phyloP scores from a whole-genome alignment of 2,329 filamentous ascomycete species.

The Aureobasidium pullulans region DNA sequence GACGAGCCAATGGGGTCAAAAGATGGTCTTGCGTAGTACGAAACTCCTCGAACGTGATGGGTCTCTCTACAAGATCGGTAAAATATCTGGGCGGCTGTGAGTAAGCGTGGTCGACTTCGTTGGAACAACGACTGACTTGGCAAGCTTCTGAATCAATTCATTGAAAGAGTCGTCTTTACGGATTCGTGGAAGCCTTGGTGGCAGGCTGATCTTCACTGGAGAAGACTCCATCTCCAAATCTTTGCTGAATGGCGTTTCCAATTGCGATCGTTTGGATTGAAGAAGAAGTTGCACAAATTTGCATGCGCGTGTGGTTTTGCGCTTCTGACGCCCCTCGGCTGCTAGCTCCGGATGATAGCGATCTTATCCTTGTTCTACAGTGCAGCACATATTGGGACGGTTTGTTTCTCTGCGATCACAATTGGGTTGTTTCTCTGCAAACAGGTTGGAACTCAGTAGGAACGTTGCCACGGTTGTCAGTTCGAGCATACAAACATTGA shows the following conservation, averaged over 20 bases:
- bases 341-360: neutral
- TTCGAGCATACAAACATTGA: neutral
- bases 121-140: conserved; percentile 41
- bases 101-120: conserved; percentile 1
- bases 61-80: conserved; percentile 53
- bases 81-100: conserved; percentile 48
- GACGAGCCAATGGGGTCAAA: conserved; percentile 55
- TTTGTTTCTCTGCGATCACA: too few species aligned
- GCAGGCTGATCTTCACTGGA: neutral
- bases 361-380: neutral
- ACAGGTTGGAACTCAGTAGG: too few species aligned
- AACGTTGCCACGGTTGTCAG: too few species aligned
- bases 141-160: conserved; percentile 59
- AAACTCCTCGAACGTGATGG: conserved; percentile 67
- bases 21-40: conserved; percentile 53
- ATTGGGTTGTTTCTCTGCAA: too few species aligned
- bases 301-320: neutral
- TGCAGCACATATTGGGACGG: neutral
- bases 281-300: neutral
- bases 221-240: neutral
- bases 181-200: conserved; percentile 35
- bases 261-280: neutral
- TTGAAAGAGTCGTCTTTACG: conserved; percentile 53
- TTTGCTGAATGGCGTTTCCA: neutral
- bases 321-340: conserved; percentile 1